Conservation (phyloP, 208 protist genomes). For the Acanthamoeba lenticulata region DNA sequence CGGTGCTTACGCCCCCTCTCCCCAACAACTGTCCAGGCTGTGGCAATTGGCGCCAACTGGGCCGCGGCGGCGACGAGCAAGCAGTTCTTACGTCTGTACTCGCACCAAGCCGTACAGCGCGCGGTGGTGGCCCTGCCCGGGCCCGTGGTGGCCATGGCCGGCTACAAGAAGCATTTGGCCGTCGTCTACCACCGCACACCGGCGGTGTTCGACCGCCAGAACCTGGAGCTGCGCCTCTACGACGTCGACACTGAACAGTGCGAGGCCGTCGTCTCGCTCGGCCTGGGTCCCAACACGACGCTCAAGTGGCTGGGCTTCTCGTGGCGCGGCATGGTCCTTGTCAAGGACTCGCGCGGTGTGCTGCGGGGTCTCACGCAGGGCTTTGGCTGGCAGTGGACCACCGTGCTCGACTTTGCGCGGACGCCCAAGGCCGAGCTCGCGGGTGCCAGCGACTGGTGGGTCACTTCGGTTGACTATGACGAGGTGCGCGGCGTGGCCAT, state of each 20-base stretch:
- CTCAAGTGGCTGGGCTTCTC: background rate
- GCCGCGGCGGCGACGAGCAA: background rate
- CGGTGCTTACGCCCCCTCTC: too few relatives aligned
- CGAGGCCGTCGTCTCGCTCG: background rate
- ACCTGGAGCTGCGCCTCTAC: background rate
- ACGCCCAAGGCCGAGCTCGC: constrained; percentile 9
- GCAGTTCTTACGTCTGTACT: background rate
- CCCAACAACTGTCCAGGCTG: too few relatives aligned
- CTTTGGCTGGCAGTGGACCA: constrained; percentile 26
- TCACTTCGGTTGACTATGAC: background rate
- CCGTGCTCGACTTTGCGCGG: background rate
- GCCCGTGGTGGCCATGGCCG: constrained; percentile 1
- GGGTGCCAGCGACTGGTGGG: background rate
- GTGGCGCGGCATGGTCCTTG: background rate
- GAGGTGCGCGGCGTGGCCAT: background rate
- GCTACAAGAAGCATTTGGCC: background rate
- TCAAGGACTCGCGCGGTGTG: background rate
- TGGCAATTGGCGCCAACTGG: background rate
- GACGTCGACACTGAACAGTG: background rate
- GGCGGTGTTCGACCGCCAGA: background rate
- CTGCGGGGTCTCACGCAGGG: background rate
- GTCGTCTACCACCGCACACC: background rate
- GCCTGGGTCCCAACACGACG: background rate
- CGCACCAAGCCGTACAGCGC: background rate
- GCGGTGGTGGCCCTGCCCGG: background rate